These are phyloP conservation scores for Microthlaspi erraticum DNA, from an alignment of 345 rosid species.

Conservation along the genomic window DNA sequence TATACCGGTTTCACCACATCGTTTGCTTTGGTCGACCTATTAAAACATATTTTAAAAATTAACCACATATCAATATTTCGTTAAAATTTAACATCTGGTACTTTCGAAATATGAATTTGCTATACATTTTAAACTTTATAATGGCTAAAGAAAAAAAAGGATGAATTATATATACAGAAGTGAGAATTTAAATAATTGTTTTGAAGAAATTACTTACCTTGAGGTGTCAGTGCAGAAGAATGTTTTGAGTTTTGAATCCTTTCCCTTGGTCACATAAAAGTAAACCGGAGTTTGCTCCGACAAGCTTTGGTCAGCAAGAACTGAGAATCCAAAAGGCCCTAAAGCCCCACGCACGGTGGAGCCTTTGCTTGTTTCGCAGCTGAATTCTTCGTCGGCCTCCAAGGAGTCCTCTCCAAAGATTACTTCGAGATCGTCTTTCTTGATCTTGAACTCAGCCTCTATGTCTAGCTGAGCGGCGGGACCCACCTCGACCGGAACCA, in stretches of 20 bases:
- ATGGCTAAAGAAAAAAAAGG: too few species aligned
- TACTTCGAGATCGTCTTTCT: slow-evolving; percentile 34
- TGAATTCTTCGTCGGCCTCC: slow-evolving; percentile 39
- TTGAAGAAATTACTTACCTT: slow-evolving; percentile 53
- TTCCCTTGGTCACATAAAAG: slow-evolving; percentile 58
- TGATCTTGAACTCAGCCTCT: slow-evolving; percentile 63
- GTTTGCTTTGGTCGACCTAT: slow-evolving; percentile 72
- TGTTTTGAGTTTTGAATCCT: slow-evolving; percentile 48
- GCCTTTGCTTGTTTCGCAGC: slow-evolving; percentile 51
- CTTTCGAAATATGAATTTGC: neutral
- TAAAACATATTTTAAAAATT: neutral
- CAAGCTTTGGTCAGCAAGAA: slow-evolving; percentile 66
- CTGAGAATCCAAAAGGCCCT: slow-evolving; percentile 87
- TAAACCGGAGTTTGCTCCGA: slow-evolving; percentile 77
- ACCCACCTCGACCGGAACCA: slow-evolving; percentile 61
- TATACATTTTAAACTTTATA: too few species aligned
- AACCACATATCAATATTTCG: neutral
- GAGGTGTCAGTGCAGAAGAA: slow-evolving; percentile 77
- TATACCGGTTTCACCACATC: slow-evolving; percentile 62
- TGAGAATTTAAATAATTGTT: too few species aligned
- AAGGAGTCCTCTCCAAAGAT: slow-evolving; percentile 43
- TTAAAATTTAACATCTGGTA: too few species aligned
- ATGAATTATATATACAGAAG: too few species aligned
- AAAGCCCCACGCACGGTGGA: slow-evolving; percentile 56
- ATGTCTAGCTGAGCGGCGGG: slow-evolving; percentile 78